Percentiles rank a stretch among this genome's conserved stretches.
Conservation (phyloP, 1,284 basidiomycete species). For the Sanghuangporus weigelae region DNA sequence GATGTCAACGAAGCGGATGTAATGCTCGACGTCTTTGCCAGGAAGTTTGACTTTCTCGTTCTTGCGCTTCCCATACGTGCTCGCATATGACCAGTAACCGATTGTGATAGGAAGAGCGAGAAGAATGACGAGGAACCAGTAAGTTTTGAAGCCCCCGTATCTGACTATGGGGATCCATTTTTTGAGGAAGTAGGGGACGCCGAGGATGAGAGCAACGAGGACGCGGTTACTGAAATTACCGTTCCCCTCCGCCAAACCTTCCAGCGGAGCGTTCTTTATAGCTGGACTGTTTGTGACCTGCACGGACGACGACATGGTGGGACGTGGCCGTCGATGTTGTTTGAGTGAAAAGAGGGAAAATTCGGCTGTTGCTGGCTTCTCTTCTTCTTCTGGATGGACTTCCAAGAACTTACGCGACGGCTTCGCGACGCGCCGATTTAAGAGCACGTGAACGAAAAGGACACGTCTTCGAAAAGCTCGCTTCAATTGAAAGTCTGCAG, state of each 20-base stretch:
- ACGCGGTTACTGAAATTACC: conserved; percentile 80
- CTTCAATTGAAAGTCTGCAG: neutral
- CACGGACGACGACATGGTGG: conserved; percentile 39
- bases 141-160: conserved; percentile 80
- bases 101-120: conserved; percentile 76
- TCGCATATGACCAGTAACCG: conserved; percentile 89
- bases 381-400: neutral
- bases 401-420: conserved; percentile 3
- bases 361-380: neutral
- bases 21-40: conserved; percentile 80
- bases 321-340: conserved; percentile 7
- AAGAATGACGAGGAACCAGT: conserved; percentile 72
- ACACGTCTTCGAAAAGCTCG: conserved; percentile 3
- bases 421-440: conserved; percentile 8
- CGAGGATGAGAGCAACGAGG: conserved; percentile 71
- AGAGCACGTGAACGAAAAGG: neutral
- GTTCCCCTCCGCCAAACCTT: conserved; percentile 83
- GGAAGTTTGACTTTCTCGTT: conserved; percentile 89
- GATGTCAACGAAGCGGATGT: conserved; percentile 87
- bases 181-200: conserved; percentile 80
- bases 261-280: conserved; percentile 80
- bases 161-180: conserved; percentile 71
- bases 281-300: conserved; percentile 56
- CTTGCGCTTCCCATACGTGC: conserved; percentile 75
- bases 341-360: neutral